These are phyloP conservation scores for Vickermania ingenoplastis DNA, from an alignment of 208 protist genomes.

Conservation along the genomic window DNA sequence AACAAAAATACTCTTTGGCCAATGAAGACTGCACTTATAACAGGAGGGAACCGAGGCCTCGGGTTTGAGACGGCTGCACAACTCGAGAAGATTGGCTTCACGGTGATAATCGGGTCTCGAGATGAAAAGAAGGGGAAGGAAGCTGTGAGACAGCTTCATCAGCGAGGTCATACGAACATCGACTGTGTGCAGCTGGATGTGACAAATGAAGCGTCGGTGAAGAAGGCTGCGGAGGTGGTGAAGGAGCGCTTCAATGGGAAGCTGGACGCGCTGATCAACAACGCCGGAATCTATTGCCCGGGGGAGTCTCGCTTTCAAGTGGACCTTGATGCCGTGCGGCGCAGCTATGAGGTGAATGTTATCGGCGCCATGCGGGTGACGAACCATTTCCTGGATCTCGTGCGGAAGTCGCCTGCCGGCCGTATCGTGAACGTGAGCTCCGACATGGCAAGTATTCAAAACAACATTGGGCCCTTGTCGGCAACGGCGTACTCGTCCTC, in stretches of 20 bases:
- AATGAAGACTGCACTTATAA: constrained; percentile 48
- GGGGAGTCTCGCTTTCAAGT: constrained; percentile 13
- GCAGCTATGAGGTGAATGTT: constrained; percentile 56
- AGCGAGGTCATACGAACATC: constrained; percentile 19
- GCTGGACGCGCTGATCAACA: constrained; percentile 73
- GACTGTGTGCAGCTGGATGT: constrained; percentile 42
- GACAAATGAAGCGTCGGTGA: constrained; percentile 29
- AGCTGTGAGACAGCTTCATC: constrained; percentile 21
- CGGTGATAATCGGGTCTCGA: constrained; percentile 61
- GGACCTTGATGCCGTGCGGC: constrained; percentile 21
- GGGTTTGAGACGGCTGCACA: constrained; percentile 54
- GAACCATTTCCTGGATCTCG: constrained; percentile 49
- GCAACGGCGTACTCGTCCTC: constrained; percentile 36
- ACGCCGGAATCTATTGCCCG: constrained; percentile 25
- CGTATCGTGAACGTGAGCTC: constrained; percentile 74
- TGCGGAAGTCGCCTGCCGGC: constrained; percentile 39
- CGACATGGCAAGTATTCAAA: constrained; percentile 47
- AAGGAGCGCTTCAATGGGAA: constrained; percentile 17
- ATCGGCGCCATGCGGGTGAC: constrained; percentile 44
- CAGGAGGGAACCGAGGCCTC: constrained; percentile 77
- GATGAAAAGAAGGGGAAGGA: constrained; percentile 24
- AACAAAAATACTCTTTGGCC: no score
- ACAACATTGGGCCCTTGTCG: constrained; percentile 13
- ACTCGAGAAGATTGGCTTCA: constrained; percentile 36
- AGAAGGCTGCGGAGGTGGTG: constrained; percentile 31